phyloP scores from a whole-genome alignment of 2,329 filamentous ascomycete genomes.

The Ophiostoma montium region DNA sequence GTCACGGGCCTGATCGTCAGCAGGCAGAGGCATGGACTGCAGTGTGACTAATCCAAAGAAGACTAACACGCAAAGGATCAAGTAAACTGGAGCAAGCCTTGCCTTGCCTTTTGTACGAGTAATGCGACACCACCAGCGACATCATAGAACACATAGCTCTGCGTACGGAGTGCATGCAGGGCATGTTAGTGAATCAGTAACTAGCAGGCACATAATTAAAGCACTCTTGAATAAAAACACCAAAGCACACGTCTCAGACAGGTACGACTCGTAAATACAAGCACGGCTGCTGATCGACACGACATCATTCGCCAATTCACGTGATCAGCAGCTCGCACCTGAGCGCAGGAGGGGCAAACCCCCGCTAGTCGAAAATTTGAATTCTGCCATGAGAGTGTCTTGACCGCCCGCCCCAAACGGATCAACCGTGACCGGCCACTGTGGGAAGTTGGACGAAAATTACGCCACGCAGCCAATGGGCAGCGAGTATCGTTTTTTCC shows the following conservation, averaged over 20 bases:
- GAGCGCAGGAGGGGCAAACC: neutral
- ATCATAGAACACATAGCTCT: no score
- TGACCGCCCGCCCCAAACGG: neutral
- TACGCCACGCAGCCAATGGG: neutral
- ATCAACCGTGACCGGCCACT: neutral
- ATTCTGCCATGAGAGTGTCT: neutral
- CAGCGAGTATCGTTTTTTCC: neutral
- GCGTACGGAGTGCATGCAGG: no score
- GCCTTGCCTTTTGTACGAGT: no score
- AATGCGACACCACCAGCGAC: no score
- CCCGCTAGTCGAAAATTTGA: conserved; percentile 1
- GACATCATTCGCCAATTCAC: no score
- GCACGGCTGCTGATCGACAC: no score
- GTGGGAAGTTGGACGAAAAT: neutral
- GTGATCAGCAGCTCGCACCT: no score
- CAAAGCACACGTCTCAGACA: no score
- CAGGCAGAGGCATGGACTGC: neutral
- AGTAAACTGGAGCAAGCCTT: neutral
- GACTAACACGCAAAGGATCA: neutral
- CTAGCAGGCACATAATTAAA: no score
- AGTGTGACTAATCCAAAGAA: neutral
- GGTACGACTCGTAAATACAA: no score
- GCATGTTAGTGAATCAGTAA: no score
- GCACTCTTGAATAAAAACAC: no score
- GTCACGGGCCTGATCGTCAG: neutral